Base-by-base conservation (phyloP, 2,329 filamentous ascomycete species). In the Gnomoniopsis sp. region DNA sequence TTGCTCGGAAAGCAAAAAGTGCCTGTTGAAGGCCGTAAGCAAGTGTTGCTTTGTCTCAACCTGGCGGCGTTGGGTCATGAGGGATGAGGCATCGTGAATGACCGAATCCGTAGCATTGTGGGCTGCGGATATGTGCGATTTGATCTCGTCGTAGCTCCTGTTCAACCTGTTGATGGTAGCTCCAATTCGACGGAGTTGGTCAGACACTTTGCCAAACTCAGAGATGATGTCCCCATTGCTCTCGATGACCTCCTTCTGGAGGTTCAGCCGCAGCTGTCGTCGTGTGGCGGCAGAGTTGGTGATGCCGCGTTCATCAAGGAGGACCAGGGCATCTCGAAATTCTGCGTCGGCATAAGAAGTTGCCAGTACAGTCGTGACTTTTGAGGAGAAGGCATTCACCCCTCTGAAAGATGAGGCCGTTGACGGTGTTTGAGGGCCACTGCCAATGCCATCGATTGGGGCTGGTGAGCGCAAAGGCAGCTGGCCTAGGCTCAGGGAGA, bases 331-430 rank as follows among this genome's bases (percentile, higher is more conserved):
- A 77, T 96, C 90, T 64, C 91, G 86, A 65, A 98, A 96, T 65
- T 97, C 93, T 6, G 90, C 82, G 73, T 98, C 95, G 7, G 92
- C 89, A 74, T 96, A 97, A 0, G 93, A 96, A 2, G 91, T 88
- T 3, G 95, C 96, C 51, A 98, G 83, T 44, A 98, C 89, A 62
- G 85, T 88, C 23, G 91, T 90, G 65, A 97, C 84, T 69, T 95
- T 91, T 61, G 88, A 88, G 8, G 90, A 87, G 34, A 98, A 78
- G 8, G 91, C 88, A 72, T 85, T 91, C 15, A 77, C 68, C 21
- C 77, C 68, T 62, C 74, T 82, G 50, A 71, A 70, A 26, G 71
- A 65, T 1, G 70, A 64, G 23, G 70, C 62, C 60, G 66, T 65
- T 57, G 69, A 65, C 55, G 67, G 59, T 49, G 68, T 67, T 59